phyloP scores from a whole-genome alignment of 306 rosid genomes.

The Quercus variabilis region DNA sequence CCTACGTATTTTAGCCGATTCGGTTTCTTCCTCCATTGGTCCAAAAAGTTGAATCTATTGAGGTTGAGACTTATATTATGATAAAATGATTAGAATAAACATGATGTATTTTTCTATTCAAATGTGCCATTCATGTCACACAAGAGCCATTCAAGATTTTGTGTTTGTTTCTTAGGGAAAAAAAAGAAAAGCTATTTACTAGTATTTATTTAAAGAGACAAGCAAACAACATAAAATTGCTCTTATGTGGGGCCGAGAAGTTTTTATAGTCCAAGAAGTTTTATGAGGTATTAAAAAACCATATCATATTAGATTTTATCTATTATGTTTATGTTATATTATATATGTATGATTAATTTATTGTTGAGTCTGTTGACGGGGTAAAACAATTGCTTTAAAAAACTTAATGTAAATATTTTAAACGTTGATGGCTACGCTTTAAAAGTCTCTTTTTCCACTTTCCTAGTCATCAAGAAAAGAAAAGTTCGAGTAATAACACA shows the following conservation, averaged over 20 bases:
- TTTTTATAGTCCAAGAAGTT: conserved; percentile 18
- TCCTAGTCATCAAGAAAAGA: conserved; percentile 25
- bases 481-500: neutral
- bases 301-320: conserved; percentile 9
- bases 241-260: conserved; percentile 2
- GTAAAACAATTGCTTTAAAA: conserved; percentile 24
- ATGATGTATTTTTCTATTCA: conserved; percentile 13
- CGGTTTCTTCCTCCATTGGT: conserved; percentile 31
- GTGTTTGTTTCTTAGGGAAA: conserved; percentile 20
- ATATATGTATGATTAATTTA: neutral
- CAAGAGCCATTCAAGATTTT: conserved; percentile 23
- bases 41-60: conserved; percentile 39
- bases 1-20: conserved; percentile 13
- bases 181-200: neutral
- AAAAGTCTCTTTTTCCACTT: conserved; percentile 24
- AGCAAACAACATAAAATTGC: conserved; percentile 19
- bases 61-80: conserved; percentile 15
- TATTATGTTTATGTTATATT: neutral
- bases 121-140: conserved; percentile 35
- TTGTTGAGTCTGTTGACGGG: conserved; percentile 4
- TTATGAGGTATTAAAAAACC: conserved; percentile 2
- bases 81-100: conserved; percentile 17
- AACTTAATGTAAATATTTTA: neutral
- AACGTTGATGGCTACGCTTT: conserved; percentile 5
- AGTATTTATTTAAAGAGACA: neutral